Evolutionary conservation across 1,284 basidiomycete genomes (phyloP).

Genomic region (Pisolithus thermaeus): DNA sequence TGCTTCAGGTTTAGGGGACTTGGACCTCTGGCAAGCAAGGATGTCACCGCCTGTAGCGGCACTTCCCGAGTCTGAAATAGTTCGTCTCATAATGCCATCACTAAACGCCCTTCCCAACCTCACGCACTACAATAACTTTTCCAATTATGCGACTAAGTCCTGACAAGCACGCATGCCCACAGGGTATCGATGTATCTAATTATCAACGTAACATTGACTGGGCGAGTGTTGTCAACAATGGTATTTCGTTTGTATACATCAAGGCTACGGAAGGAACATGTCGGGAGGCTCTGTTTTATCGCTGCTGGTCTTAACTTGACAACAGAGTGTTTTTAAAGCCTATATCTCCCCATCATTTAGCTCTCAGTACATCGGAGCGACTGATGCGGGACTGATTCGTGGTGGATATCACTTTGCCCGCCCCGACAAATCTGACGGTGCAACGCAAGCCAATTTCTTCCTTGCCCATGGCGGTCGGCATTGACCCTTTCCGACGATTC

Average conservation of each 20-base stretch:
- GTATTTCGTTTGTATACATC: slow-evolving; percentile 58
- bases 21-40: too few species aligned
- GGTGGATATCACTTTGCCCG: slow-evolving; percentile 52
- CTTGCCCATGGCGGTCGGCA: slow-evolving; percentile 49
- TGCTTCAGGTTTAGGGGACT: too few species aligned
- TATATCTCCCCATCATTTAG: slow-evolving; percentile 35
- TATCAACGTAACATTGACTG: slow-evolving; percentile 52
- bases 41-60: too few species aligned
- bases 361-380: slow-evolving; percentile 42
- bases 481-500: not conserved
- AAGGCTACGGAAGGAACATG: slow-evolving; percentile 67
- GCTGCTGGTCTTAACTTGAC: not conserved
- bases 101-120: too few species aligned
- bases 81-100: too few species aligned
- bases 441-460: slow-evolving; percentile 49
- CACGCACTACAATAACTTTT: too few species aligned
- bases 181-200: slow-evolving; percentile 53
- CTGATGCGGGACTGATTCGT: slow-evolving; percentile 42
- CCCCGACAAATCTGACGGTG: slow-evolving; percentile 37
- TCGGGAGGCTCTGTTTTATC: slow-evolving; percentile 20
- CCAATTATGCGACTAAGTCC: slow-evolving; percentile 5
- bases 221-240: slow-evolving; percentile 49
- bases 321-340: slow-evolving; percentile 9
- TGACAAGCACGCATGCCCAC: slow-evolving; percentile 33
- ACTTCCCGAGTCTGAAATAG: too few species aligned